Conservation (phyloP, 2,329 filamentous ascomycete species). For the Talaromyces sp. region DNA sequence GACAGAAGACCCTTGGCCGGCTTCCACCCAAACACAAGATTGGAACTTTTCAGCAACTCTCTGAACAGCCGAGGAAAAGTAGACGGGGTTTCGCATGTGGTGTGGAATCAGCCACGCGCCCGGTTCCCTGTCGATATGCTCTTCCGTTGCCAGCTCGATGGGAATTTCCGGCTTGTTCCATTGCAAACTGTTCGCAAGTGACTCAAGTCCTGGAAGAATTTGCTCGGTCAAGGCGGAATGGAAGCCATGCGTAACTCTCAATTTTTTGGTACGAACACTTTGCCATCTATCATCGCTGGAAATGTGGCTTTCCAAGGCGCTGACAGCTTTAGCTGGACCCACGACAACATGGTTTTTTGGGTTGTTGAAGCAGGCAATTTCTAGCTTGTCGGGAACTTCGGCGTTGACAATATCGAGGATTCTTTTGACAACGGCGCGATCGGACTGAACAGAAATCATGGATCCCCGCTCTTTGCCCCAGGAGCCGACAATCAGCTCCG, state of each 20-base stretch:
- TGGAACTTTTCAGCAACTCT: conserved; percentile 29
- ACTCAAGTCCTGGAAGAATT: conserved; percentile 23
- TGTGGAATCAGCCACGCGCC: conserved; percentile 11
- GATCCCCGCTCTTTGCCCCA: conserved; percentile 30
- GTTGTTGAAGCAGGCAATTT: conserved; percentile 48
- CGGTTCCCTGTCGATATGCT: neutral
- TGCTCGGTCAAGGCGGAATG: conserved; percentile 42
- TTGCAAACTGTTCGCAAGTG: conserved; percentile 10
- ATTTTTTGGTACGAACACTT: conserved; percentile 29
- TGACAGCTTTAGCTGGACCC: conserved; percentile 21
- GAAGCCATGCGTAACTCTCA: conserved; percentile 47
- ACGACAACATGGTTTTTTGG: conserved; percentile 41
- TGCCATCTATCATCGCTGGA: neutral
- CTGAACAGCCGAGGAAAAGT: conserved; percentile 40
- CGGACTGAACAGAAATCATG: conserved; percentile 32
- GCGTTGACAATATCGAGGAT: conserved; percentile 2
- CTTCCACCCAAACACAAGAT: conserved; percentile 37
- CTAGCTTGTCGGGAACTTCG: conserved; percentile 7
- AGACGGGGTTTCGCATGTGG: conserved; percentile 45
- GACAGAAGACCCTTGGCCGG: conserved; percentile 36
- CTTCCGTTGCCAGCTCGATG: conserved; percentile 17
- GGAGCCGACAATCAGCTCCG: conserved; percentile 22
- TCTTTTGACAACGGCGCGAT: conserved; percentile 21
- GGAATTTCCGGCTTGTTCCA: conserved; percentile 3
- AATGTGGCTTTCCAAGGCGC: neutral